phyloP scores from a whole-genome alignment of 2,329 filamentous ascomycete species.

The Xylariaceae sp. region DNA sequence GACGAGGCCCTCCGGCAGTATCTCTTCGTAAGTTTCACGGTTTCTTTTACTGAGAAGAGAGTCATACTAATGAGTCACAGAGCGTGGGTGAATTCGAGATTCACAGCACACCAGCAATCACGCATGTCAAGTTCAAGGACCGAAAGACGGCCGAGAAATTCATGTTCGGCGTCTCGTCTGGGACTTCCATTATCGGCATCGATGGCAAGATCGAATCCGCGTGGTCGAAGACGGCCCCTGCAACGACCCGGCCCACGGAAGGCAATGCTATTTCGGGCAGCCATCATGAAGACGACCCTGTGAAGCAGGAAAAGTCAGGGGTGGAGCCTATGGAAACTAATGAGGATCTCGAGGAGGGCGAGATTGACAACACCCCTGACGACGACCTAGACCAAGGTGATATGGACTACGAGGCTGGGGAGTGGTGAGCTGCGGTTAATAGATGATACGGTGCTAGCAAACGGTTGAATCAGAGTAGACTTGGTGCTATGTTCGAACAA shows the following conservation, averaged over 20 bases:
- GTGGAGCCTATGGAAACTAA: constrained; percentile 16
- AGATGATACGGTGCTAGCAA: background rate
- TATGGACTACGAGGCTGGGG: constrained; percentile 33
- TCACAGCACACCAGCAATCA: constrained; percentile 41
- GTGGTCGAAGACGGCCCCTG: constrained; percentile 48
- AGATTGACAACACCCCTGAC: constrained; percentile 21
- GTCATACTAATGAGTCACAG: constrained; percentile 36
- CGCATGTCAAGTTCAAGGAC: constrained; percentile 60
- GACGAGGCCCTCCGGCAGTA: constrained; percentile 68
- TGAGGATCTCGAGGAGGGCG: constrained; percentile 27
- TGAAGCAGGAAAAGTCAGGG: constrained; percentile 20
- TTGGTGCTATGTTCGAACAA: too few species aligned
- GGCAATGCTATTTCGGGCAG: constrained; percentile 21
- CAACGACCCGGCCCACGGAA: constrained; percentile 18
- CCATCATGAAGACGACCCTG: constrained; percentile 24
- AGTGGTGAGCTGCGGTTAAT: constrained; percentile 9
- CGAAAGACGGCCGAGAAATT: constrained; percentile 67
- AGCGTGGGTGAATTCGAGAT: constrained; percentile 59
- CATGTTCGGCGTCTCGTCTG: constrained; percentile 47
- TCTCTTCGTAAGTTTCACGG: constrained; percentile 52
- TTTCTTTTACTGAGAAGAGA: constrained; percentile 10
- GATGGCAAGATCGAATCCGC: constrained; percentile 57
- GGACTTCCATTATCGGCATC: constrained; percentile 56
- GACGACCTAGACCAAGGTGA: constrained; percentile 28
- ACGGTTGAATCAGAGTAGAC: background rate